Base-by-base conservation (phyloP, 2,329 filamentous ascomycete genomes). In the Magnaporthiopsis incrustans region DNA sequence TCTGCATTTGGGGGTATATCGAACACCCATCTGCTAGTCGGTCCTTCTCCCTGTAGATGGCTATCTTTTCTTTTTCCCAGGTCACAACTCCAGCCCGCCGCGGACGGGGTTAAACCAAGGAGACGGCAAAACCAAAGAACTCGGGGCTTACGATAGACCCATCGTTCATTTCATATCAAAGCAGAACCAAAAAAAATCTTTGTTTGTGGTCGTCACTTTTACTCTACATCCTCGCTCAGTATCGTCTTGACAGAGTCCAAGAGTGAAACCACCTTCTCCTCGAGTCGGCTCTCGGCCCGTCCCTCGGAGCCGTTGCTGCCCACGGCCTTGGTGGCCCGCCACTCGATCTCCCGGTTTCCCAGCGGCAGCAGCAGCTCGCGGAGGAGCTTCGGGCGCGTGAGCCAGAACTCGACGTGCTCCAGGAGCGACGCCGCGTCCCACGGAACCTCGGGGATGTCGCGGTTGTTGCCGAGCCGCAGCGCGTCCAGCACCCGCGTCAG, bases 371-470 rank as follows among this genome's bases (percentile, higher is more conserved):
- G 84, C 33, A 90, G 82, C 67, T 91, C 88, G 63, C 88, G 83
- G 64, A 97, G 78, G 64, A 88, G 78, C 68, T 86, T 85, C 65
- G 87, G 83, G 63, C 87, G 87, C 33, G 85, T 82, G 50, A 97
- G 77, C 82, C 91, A 91, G 68, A 90, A 90, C 68, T 96, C 91
- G 6, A 96, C 85, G 70, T 95, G 92, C 73, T 96, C 93, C 68
- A 89, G 83, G 60, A 96, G 83, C 1, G 81, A 81, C 0, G 82
- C 81, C 15, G 84, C 81, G 71, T 97, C 91, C 88, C 91, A 96
- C 63, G 85, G 82, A 8, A 97, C 81, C 11, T 85, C 80, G 18
- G 88, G 85, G 1, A 97, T 87, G 30, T 92, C 88, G 27, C 88
- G 85, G n/a, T 83, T 82, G 61, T 90, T 91, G 63, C 79, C 85